These are phyloP conservation scores for Tylopilus sp. DNA, from an alignment of 1,284 basidiomycete species.

Conservation along the genomic window DNA sequence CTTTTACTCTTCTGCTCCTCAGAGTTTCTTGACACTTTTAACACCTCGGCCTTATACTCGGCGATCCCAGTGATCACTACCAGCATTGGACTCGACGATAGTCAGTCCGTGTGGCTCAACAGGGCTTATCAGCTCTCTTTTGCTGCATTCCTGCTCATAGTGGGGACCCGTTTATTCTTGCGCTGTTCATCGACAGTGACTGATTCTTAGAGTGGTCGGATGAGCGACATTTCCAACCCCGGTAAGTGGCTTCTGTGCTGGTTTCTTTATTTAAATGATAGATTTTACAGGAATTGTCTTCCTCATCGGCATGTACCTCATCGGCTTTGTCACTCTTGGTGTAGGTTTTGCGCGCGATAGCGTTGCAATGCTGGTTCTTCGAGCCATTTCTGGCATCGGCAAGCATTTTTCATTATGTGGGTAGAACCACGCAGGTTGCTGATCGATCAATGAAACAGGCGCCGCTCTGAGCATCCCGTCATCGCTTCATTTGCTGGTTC, in stretches of 20 bases:
- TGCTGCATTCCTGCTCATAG: conserved; percentile 35
- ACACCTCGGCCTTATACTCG: conserved; percentile 43
- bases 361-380: conserved; percentile 38
- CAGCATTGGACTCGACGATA: conserved; percentile 57
- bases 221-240: conserved; percentile 21
- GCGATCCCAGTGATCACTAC: conserved; percentile 31
- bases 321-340: conserved; percentile 36
- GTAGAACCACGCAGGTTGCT: not conserved
- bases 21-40: conserved; percentile 44
- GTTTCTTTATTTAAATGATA: not conserved
- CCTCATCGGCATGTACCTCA: conserved; percentile 28
- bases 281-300: conserved; percentile 13
- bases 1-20: conserved; percentile 42
- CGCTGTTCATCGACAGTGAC: not conserved
- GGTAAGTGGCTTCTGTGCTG: conserved; percentile 3
- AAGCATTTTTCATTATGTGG: not conserved
- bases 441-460: not conserved
- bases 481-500: conserved; percentile 40
- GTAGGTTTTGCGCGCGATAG: conserved; percentile 38
- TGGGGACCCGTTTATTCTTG: conserved; percentile 10
- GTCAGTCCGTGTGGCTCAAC: conserved; percentile 36
- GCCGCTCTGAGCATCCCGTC: conserved; percentile 43
- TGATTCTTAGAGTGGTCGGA: conserved; percentile 17
- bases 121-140: conserved; percentile 38
- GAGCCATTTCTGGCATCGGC: conserved; percentile 41